A percentile compares a stretch with the other conserved stretches of the same genome.
Evolutionary conservation across 176 grass and related monocot species (phyloP).

Genomic region (Bromus sterilis): DNA sequence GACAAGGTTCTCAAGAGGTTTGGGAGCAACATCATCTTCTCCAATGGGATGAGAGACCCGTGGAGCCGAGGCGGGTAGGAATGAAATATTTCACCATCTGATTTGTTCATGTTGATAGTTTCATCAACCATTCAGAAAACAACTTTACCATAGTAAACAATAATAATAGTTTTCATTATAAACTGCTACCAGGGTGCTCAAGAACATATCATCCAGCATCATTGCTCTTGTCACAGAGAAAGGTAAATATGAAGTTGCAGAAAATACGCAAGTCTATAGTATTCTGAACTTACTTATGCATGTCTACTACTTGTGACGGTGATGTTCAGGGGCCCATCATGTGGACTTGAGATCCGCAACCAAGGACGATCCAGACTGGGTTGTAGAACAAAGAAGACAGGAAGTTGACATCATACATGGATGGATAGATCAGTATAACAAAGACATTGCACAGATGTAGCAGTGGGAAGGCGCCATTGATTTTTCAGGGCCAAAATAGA

Average conservation of each 20-base stretch:
- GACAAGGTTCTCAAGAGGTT: conserved; percentile 71
- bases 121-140: background rate
- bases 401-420: conserved; percentile 69
- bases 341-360: conserved; percentile 61
- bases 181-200: conserved; percentile 59
- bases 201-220: conserved; percentile 87
- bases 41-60: conserved; percentile 89
- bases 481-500: too few species aligned
- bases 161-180: background rate
- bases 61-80: conserved; percentile 91
- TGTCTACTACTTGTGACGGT: background rate
- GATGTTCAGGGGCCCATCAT: conserved; percentile 64
- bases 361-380: conserved; percentile 77
- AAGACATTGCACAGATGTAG: conserved; percentile 36
- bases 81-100: background rate
- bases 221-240: conserved; percentile 68
- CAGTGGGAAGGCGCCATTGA: background rate
- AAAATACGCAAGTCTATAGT: background rate
- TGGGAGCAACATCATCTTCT: conserved; percentile 97
- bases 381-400: conserved; percentile 59
- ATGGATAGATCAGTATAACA: conserved; percentile 72
- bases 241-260: conserved; percentile 25
- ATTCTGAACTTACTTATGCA: background rate
- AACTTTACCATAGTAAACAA: background rate
- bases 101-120: background rate